Base-by-base conservation (phyloP, 768 basidiomycete species). In the Termitomyces sp. region DNA sequence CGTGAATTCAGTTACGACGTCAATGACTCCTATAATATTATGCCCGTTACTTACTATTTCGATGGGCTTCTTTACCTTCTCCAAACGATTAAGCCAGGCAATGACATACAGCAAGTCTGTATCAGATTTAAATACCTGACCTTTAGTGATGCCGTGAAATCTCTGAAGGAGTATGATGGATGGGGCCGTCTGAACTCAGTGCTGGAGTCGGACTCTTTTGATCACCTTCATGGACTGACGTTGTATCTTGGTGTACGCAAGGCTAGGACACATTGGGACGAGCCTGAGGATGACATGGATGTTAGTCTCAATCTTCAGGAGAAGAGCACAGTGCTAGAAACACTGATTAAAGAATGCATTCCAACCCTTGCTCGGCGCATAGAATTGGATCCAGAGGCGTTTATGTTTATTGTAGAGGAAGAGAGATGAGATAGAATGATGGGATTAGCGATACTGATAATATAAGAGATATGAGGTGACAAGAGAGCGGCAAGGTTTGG, bases 1-100 rank as follows among this genome's bases (percentile, higher is more conserved):
- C 53, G 55, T 11, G 62, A 57, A 36, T 50, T 63, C 22, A 50
- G 28, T 6, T 63, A 59, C 46, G 62, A 63, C 38, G 58, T 63
- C n/a, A 55, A 59, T 22, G n/a, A n/a, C n/a, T n/a, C n/a, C n/a
- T n/a, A n/a, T n/a, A n/a, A n/a, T n/a, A n/a, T n/a, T n/a, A n/a
- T n/a, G n/a, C n/a, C n/a, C n/a, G n/a, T n/a, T n/a, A n/a, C n/a
- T n/a, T n/a, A n/a, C n/a, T 28, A 51, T 16, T 63, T 63, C 40
- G 55, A 28, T n/a, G 61, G 61, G 16, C 40, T 63, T 7, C 12
- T 63, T 38, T 28, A 53, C 16, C 58, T 63, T n/a, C 62, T 63
- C 24, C 35, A 36, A 1, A 63, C 46, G 4, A 52, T 56, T 7
- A 53, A 32, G 18, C 53, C 36, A 42, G 54, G 52, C 0, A 46